Conservation (phyloP, 768 basidiomycete genomes). For the Boletus bicolor region DNA sequence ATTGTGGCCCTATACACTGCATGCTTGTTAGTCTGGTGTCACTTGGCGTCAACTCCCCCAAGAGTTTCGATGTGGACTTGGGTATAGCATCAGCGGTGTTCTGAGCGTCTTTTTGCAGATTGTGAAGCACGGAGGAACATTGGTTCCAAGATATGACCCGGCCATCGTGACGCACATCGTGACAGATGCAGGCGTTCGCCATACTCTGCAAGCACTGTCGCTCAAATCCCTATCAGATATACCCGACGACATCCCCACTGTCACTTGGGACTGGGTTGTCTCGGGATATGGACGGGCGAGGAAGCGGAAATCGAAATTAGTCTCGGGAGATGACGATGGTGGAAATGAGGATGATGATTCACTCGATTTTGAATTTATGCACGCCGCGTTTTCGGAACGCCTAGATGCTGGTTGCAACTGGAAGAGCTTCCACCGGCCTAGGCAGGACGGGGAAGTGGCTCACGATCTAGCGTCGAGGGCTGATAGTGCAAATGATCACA, state of each 20-base stretch:
- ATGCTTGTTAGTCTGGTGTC: too few relatives aligned
- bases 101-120: conserved; percentile 43
- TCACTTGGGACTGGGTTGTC: conserved; percentile 62
- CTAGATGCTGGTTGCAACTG: conserved; percentile 40
- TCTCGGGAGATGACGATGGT: neutral
- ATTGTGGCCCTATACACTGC: neutral
- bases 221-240: conserved; percentile 53
- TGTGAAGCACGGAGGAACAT: conserved; percentile 56
- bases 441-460: neutral
- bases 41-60: too few relatives aligned
- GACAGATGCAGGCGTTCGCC: conserved; percentile 37
- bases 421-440: conserved; percentile 12
- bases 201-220: conserved; percentile 40
- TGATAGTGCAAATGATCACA: conserved; percentile 4
- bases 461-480: neutral
- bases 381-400: conserved; percentile 48
- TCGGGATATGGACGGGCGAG: conserved; percentile 34
- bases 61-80: neutral
- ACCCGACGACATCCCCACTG: conserved; percentile 60
- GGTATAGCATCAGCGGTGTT: neutral
- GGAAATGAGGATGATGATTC: neutral
- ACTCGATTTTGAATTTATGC: conserved; percentile 40
- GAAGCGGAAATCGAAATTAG: conserved; percentile 11
- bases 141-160: conserved; percentile 58
- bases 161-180: conserved; percentile 64